phyloP scores from a whole-genome alignment of 139 green algal species.

The Eudorina sp. region DNA sequence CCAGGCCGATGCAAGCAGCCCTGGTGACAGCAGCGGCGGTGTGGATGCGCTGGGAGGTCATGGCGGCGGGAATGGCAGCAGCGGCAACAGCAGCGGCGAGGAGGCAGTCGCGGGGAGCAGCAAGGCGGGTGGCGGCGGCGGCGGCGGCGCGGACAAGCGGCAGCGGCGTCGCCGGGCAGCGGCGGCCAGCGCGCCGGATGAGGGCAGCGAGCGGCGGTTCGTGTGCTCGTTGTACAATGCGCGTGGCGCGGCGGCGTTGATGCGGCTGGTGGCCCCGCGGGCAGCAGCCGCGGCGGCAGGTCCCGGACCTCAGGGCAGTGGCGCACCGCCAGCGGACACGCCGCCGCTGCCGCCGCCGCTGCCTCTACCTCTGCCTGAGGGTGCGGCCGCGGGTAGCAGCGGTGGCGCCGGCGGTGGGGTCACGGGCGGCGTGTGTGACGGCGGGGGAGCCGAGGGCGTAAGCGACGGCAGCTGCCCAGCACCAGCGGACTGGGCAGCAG shows the following conservation, averaged over 20 bases:
- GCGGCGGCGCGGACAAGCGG: neutral
- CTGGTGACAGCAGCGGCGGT: neutral
- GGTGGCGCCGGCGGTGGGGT: neutral
- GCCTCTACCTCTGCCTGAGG: too few species aligned
- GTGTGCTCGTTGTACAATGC: neutral
- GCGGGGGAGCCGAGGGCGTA: neutral
- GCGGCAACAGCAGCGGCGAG: neutral
- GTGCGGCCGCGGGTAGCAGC: neutral
- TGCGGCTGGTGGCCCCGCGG: neutral
- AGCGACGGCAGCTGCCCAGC: neutral
- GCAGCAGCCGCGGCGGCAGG: neutral
- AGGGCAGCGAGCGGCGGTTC: neutral
- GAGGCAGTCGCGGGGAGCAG: neutral
- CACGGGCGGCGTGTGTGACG: neutral
- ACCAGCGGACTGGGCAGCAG: neutral
- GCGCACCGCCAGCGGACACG: neutral
- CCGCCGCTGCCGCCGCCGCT: neutral
- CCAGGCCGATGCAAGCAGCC: neutral
- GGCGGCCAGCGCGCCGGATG: neutral
- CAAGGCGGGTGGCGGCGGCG: neutral
- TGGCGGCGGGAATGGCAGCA: neutral
- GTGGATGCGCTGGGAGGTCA: too few species aligned
- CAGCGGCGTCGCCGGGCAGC: neutral
- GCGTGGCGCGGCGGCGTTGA: neutral
- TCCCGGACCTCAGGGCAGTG: neutral